Percentiles rank a stretch among this genome's conserved stretches.
phyloP scores from a whole-genome alignment of 2,329 filamentous ascomycete species.

The Talaromyces amestolkiae region DNA sequence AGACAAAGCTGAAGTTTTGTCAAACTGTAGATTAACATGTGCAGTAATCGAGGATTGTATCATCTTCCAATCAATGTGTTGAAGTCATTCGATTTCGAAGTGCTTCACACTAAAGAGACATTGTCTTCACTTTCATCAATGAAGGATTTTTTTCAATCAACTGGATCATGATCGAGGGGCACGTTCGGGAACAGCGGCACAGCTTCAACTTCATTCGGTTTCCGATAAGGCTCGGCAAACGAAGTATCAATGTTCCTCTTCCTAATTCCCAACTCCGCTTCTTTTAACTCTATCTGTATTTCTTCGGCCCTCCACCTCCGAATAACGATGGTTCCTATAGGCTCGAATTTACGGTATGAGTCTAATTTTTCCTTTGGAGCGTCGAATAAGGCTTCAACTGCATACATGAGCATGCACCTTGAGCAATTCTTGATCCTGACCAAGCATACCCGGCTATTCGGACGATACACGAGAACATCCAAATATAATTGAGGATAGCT shows the following conservation, averaged over 20 bases:
- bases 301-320: background rate
- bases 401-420: background rate
- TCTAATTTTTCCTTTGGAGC: too few relatives aligned
- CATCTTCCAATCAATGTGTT: too few relatives aligned
- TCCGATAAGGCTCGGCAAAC: too few relatives aligned
- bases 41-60: too few relatives aligned
- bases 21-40: too few relatives aligned
- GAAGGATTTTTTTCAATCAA: background rate
- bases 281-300: background rate
- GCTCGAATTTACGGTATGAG: too few relatives aligned
- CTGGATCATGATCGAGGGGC: slow-evolving; percentile 1
- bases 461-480: background rate
- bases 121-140: background rate
- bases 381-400: background rate
- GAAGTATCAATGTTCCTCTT: too few relatives aligned
- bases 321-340: background rate
- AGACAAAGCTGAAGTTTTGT: too few relatives aligned
- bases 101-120: too few relatives aligned
- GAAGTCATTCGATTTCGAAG: background rate
- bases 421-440: background rate
- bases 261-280: too few relatives aligned
- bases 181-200: background rate
- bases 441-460: background rate
- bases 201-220: background rate
- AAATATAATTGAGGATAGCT: background rate